Percentiles rank a stretch among this genome's conserved stretches.
Conservation (phyloP, 306 rosid species). For the Rosa rugosa region DNA sequence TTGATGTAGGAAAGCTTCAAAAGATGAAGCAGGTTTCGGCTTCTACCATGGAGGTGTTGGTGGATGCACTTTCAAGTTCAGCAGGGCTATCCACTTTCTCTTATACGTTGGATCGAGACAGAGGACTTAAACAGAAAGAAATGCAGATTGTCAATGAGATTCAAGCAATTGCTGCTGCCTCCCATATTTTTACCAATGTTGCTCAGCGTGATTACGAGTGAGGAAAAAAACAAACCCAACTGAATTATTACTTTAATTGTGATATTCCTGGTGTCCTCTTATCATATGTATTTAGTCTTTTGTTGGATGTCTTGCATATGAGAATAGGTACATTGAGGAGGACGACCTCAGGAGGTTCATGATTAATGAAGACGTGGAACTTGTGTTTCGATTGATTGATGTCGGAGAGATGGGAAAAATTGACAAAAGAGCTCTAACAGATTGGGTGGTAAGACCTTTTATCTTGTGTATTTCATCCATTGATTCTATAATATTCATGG, state of each 20-base stretch:
- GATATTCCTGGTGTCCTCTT: background rate
- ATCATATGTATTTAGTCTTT: background rate
- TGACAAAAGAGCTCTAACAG: no score
- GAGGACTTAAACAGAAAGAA: conserved; percentile 37
- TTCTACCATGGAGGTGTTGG: conserved; percentile 85
- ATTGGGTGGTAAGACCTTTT: no score
- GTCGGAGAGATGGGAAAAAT: no score
- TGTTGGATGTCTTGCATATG: conserved; percentile 8
- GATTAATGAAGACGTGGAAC: conserved; percentile 76
- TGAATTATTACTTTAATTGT: no score
- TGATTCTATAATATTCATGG: no score
- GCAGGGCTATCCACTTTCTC: conserved; percentile 76
- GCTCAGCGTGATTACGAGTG: conserved; percentile 62
- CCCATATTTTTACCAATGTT: conserved; percentile 63
- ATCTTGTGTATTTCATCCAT: no score
- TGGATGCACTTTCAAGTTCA: conserved; percentile 66
- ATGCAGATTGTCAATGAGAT: conserved; percentile 78
- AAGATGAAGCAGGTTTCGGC: conserved; percentile 84
- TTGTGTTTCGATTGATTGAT: background rate
- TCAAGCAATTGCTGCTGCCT: conserved; percentile 85
- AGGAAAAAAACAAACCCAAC: conserved; percentile 18
- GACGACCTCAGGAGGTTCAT: conserved; percentile 69
- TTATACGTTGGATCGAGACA: conserved; percentile 40
- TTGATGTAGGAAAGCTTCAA: conserved; percentile 69
- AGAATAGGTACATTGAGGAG: conserved; percentile 62